Evolutionary conservation across 371 early-diverging fungal species (phyloP).

Genomic region (Actinomortierella wolfii): DNA sequence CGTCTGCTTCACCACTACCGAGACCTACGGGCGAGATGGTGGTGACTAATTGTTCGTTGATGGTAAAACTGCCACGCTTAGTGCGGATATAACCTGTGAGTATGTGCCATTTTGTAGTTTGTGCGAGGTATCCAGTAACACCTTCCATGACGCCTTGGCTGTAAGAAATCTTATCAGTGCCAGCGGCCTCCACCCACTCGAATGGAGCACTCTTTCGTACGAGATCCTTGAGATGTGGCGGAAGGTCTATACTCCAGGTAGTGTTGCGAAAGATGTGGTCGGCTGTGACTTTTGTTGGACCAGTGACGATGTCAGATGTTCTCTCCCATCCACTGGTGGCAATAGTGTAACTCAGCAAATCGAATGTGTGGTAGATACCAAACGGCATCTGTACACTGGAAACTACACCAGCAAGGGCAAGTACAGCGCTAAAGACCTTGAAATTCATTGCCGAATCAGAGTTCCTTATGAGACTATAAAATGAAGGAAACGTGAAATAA

Average conservation of each 20-base stretch:
- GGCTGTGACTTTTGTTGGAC: not conserved
- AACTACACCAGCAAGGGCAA: not conserved
- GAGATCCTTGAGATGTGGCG: not conserved
- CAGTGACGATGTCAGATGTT: not conserved
- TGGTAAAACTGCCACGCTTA: not conserved
- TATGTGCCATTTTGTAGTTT: not conserved
- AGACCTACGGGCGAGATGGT: conserved; percentile 1
- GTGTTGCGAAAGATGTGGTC: conserved; percentile 2
- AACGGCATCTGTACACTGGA: conserved; percentile 1
- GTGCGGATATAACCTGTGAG: conserved; percentile 5
- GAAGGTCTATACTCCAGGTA: not conserved
- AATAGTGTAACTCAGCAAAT: not conserved
- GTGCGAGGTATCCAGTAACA: not conserved
- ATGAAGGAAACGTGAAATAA: not conserved
- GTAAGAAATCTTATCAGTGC: not conserved
- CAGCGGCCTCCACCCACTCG: not conserved
- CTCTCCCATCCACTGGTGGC: conserved; percentile 1
- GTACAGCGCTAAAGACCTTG: not conserved
- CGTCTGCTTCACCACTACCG: not conserved
- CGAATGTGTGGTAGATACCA: not conserved
- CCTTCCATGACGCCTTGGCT: not conserved
- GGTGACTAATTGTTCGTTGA: not conserved
- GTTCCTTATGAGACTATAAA: no score
- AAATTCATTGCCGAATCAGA: conserved; percentile 1
- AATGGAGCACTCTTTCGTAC: conserved; percentile 2